Conservation (phyloP, 2,329 filamentous ascomycete species). For the Emmonsiellopsis sp. region DNA sequence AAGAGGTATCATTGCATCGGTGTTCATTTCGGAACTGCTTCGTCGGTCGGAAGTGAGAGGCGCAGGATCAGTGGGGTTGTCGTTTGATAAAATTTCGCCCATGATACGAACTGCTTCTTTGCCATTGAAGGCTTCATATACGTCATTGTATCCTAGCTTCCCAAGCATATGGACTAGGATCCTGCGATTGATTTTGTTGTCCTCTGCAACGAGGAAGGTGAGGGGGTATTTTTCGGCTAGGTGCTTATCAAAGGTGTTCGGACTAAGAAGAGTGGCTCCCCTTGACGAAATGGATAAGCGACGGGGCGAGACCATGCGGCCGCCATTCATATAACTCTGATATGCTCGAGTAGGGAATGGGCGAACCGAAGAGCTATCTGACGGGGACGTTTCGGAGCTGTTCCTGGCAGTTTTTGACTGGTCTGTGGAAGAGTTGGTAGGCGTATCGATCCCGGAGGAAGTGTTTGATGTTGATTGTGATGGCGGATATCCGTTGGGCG, state of each 20-base stretch:
- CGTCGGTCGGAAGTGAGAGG: neutral
- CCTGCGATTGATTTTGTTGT: constrained; percentile 62
- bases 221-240: constrained; percentile 53
- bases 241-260: constrained; percentile 38
- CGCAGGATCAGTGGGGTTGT: neutral
- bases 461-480: neutral
- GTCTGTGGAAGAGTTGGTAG: neutral
- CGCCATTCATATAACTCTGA: neutral
- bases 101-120: constrained; percentile 57
- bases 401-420: neutral
- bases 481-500: constrained; percentile 35
- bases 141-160: constrained; percentile 55
- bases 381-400: neutral
- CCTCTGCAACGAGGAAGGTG: constrained; percentile 61
- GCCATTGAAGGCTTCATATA: constrained; percentile 59
- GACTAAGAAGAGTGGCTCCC: neutral
- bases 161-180: constrained; percentile 57
- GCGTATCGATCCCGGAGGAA: constrained; percentile 2
- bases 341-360: neutral
- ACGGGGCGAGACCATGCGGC: neutral
- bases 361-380: neutral
- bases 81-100: constrained; percentile 30
- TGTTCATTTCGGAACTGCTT: neutral
- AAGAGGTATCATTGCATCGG: constrained; percentile 12
- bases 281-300: neutral